Conservation (phyloP, 1,284 basidiomycete species). For the Hymenochaete sp. region DNA sequence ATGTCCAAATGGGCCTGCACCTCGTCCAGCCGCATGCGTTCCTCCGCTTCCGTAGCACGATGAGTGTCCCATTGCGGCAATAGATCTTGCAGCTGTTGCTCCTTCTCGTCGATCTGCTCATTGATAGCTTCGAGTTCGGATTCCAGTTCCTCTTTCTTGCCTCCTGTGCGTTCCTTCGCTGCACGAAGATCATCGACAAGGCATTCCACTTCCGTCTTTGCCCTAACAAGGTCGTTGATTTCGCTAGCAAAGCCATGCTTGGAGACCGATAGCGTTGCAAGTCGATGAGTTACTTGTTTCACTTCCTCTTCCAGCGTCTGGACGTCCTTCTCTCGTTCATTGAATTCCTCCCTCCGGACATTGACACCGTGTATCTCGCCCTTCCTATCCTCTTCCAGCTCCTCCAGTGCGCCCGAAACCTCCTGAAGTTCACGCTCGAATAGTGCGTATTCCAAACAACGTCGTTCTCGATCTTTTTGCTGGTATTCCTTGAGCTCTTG, state of each 20-base stretch:
- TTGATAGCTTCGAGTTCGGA: conserved; percentile 58
- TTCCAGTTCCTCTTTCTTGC: conserved; percentile 55
- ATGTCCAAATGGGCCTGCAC: conserved; percentile 61
- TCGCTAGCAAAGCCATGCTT: conserved; percentile 70
- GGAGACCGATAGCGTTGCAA: conserved; percentile 61
- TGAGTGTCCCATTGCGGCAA: conserved; percentile 59
- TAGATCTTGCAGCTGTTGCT: conserved; percentile 52
- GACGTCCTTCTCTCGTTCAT: conserved; percentile 75
- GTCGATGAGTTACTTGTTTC: conserved; percentile 57
- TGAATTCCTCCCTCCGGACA: conserved; percentile 71
- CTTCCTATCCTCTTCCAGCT: conserved; percentile 75
- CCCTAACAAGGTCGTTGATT: conserved; percentile 69
- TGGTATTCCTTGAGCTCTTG: conserved; percentile 96
- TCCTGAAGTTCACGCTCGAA: conserved; percentile 89
- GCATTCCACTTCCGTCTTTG: conserved; percentile 76
- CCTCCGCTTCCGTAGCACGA: conserved; percentile 48
- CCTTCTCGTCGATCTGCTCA: conserved; percentile 52
- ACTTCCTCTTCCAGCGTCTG: conserved; percentile 74
- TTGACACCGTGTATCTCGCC: conserved; percentile 82
- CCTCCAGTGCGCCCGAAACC: conserved; percentile 74
- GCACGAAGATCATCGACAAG: conserved; percentile 73
- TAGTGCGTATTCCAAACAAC: conserved; percentile 93
- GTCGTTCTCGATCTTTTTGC: conserved; percentile 87
- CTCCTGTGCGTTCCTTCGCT: conserved; percentile 51
- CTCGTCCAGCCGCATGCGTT: conserved; percentile 67